A percentile compares a stretch with the other conserved stretches of the same genome.
Evolutionary conservation across 345 rosid genomes (phyloP).

Genomic region (Angophora floribunda): DNA sequence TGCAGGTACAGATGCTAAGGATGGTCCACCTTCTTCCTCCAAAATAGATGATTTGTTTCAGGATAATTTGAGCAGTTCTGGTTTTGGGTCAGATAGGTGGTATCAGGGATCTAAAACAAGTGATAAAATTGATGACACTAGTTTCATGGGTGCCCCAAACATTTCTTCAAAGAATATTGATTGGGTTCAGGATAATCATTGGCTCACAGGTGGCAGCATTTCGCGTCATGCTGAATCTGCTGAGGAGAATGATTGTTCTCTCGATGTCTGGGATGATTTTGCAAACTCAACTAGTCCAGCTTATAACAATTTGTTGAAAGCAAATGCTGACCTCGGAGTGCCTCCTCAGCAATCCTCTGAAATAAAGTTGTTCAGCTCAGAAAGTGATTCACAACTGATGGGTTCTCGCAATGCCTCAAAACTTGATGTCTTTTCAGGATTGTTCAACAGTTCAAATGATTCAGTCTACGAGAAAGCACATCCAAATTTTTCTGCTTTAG

Average conservation of each 20-base stretch:
- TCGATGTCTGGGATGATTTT: slow-evolving; percentile 64
- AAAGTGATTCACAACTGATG: slow-evolving; percentile 11
- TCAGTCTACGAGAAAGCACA: slow-evolving; percentile 5
- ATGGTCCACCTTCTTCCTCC: neutral
- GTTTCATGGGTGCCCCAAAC: neutral
- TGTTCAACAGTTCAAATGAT: slow-evolving; percentile 13
- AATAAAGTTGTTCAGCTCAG: slow-evolving; percentile 18
- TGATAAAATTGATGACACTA: slow-evolving; percentile 10
- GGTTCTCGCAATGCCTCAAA: slow-evolving; percentile 18
- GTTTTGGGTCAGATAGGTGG: slow-evolving; percentile 1
- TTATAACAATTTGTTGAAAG: slow-evolving; percentile 8
- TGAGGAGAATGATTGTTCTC: slow-evolving; percentile 34
- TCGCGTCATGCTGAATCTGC: slow-evolving; percentile 12
- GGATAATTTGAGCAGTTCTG: neutral
- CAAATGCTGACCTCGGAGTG: neutral
- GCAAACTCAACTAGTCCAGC: slow-evolving; percentile 22
- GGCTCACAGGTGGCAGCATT: slow-evolving; percentile 15
- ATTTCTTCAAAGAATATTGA: slow-evolving; percentile 23
- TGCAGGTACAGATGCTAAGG: neutral
- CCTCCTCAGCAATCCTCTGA: slow-evolving; percentile 14
- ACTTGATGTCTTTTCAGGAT: slow-evolving; percentile 28
- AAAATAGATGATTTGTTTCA: neutral
- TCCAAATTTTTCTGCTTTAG: slow-evolving; percentile 24
- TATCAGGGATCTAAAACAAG: slow-evolving; percentile 7
- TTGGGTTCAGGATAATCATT: slow-evolving; percentile 22